Evolutionary conservation across 495 filamentous ascomycete genomes (phyloP).

Genomic region (Lasiosphaeriaceae sp.): DNA sequence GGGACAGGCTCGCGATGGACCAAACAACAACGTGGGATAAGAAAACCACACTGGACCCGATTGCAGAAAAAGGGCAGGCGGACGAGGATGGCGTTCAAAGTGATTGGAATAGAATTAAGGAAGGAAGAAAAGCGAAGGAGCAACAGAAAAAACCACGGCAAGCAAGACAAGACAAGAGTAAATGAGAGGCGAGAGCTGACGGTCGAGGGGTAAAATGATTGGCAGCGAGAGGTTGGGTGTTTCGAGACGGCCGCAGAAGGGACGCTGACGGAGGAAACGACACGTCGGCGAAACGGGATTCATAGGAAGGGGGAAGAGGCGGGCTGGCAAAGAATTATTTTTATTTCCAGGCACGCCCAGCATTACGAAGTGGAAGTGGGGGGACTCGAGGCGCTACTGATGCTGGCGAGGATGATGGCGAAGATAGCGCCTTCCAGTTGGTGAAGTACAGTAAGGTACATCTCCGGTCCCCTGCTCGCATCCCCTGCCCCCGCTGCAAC

Average conservation of each 20-base stretch:
- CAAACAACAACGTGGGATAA: too few species aligned
- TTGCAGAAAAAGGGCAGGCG: too few species aligned
- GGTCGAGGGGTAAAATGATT: neutral
- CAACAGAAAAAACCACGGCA: neutral
- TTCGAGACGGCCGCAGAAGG: slow-evolving; percentile 7
- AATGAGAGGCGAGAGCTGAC: neutral
- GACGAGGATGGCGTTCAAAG: too few species aligned
- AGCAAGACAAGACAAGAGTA: neutral
- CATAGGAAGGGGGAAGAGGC: slow-evolving; percentile 6
- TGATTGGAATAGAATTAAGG: neutral
- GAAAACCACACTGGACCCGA: too few species aligned
- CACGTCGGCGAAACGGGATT: slow-evolving; percentile 6
- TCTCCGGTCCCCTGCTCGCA: slow-evolving; percentile 6
- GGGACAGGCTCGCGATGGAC: too few species aligned
- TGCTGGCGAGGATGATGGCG: slow-evolving; percentile 17
- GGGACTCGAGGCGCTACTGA: slow-evolving; percentile 23
- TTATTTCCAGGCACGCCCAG: slow-evolving; percentile 21
- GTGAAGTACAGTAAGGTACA: slow-evolving; percentile 6
- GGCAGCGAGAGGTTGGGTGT: neutral
- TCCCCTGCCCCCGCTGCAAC: neutral
- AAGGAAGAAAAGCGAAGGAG: neutral
- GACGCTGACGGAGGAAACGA: slow-evolving; percentile 3
- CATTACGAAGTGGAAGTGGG: slow-evolving; percentile 15
- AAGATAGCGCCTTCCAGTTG: slow-evolving; percentile 20
- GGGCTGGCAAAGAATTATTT: slow-evolving; percentile 33